phyloP scores from a whole-genome alignment of 495 filamentous ascomycete species.

The Talaromyces ruber region DNA sequence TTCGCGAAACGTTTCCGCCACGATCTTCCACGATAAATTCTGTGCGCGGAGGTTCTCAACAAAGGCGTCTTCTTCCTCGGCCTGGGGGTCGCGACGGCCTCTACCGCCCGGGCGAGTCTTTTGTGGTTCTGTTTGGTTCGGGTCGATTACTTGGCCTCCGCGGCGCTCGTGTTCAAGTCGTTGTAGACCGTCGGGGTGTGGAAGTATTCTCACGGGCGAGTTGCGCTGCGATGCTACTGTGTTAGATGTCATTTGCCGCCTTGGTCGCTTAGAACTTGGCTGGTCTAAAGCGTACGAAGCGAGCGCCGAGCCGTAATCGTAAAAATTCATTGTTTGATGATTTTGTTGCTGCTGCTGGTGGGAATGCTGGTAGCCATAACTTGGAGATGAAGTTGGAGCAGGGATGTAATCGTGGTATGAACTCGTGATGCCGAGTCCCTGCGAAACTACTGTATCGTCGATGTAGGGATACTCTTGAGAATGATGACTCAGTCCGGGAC shows the following conservation, averaged over 20 bases:
- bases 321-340: constrained; percentile 9
- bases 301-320: constrained; percentile 11
- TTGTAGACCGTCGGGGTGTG: constrained; percentile 30
- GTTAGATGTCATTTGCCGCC: constrained; percentile 14
- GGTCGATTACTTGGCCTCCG: constrained; percentile 15
- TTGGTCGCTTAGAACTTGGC: constrained; percentile 19
- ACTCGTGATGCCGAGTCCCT: constrained; percentile 32
- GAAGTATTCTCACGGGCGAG: constrained; percentile 26
- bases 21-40: constrained; percentile 60
- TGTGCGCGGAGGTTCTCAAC: constrained; percentile 60
- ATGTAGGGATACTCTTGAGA: constrained; percentile 31
- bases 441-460: constrained; percentile 16
- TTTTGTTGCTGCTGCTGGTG: background rate
- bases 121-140: constrained; percentile 18
- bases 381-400: constrained; percentile 14
- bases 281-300: constrained; percentile 16
- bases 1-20: constrained; percentile 54
- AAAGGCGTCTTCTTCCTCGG: constrained; percentile 59
- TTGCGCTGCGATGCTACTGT: constrained; percentile 15
- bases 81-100: constrained; percentile 36
- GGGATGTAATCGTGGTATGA: constrained; percentile 26
- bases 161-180: constrained; percentile 27
- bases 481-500: constrained; percentile 31
- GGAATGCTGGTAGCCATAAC: background rate
- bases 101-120: constrained; percentile 31